Evolutionary conservation across 2,329 filamentous ascomycete species (phyloP), one percentile per base, ranked within the genome.

Genomic region (Aspergillus terreus): DNA sequence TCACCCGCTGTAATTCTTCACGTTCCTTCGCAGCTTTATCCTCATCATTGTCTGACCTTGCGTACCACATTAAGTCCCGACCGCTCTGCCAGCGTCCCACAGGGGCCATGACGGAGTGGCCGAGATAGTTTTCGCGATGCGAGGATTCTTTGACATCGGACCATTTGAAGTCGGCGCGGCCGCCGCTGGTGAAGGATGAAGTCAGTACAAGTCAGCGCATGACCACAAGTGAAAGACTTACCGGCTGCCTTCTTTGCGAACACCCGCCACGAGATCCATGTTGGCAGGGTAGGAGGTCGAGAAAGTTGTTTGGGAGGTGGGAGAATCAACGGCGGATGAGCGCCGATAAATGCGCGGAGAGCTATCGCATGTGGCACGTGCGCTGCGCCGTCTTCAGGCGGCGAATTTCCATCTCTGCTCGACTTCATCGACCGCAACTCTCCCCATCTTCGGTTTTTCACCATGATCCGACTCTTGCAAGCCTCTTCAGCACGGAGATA

Each of bases 261-360:
- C 87, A 40, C 88, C 90, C 53, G 92, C 89, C 49, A 97, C 84
- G 50, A 99, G 82, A 80, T 99, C 94, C 94, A 99, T 96, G 51
- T 23, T 73, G 42, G 23, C 52, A 19, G 15, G n/a, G 15, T 23
- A n/a, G 44, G 10, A 40, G 17, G 36, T 19, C n/a, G 23, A 38
- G 6, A 27, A 35, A 19, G 30, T 9, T 11, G 32, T 25, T 38
- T 21, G 19, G 9, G 23, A 23, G 21, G 21, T 17, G 21, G 27
- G 27, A 30, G 27, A 30, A 14, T 32, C 38, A 14, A 19, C n/a
- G 12, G 25, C 14, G 14, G 30, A 33, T 30, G 42, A 27, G 32
- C 17, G 21, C 17, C 44, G 44, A 46, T 11, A 15, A 15, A 21
- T 32, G 44, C 15, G 19, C n/a, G 30, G 38, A 52, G 45, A 52